Percentiles rank a stretch among this genome's conserved stretches.
Evolutionary conservation across 2,329 filamentous ascomycete species (phyloP).

Genomic region (Colletotrichum eleusines): DNA sequence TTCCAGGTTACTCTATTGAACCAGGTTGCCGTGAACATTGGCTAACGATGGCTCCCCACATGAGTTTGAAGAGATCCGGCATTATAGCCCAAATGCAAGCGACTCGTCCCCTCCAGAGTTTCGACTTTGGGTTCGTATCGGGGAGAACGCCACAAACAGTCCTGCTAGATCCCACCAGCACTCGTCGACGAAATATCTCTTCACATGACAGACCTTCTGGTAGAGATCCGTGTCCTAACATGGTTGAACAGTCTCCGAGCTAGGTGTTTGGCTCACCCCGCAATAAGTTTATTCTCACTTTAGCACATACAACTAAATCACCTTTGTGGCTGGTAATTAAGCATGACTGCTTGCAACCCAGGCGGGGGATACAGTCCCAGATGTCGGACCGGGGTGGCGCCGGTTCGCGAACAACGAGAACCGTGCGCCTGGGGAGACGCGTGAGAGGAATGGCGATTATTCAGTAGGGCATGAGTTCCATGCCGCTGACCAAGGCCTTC

Average conservation of each 20-base stretch:
- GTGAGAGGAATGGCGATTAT: slow-evolving; percentile 41
- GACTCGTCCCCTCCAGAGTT: neutral
- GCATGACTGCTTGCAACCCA: slow-evolving; percentile 30
- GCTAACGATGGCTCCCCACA: too few species aligned
- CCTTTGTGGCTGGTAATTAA: neutral
- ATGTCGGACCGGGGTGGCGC: slow-evolving; percentile 49
- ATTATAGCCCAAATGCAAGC: too few species aligned
- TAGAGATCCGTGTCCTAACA: slow-evolving; percentile 48
- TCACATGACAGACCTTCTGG: slow-evolving; percentile 41
- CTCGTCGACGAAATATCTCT: neutral
- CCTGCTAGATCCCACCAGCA: neutral
- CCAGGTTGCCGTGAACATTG: neutral
- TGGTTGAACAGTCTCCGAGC: slow-evolving; percentile 44
- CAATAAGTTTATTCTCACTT: slow-evolving; percentile 47
- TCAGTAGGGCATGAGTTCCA: slow-evolving; percentile 43
- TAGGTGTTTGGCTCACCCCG: slow-evolving; percentile 47
- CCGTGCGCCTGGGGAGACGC: slow-evolving; percentile 41
- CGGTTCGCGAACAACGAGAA: slow-evolving; percentile 47
- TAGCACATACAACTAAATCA: slow-evolving; percentile 45
- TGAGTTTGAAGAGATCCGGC: too few species aligned
- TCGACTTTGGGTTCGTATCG: neutral
- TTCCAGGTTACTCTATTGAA: neutral
- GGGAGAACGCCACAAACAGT: neutral
- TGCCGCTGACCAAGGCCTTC: slow-evolving; percentile 45
- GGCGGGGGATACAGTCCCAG: slow-evolving; percentile 46